phyloP scores from a whole-genome alignment of 305 asterid genomes.

The Nicotiana rustica region DNA sequence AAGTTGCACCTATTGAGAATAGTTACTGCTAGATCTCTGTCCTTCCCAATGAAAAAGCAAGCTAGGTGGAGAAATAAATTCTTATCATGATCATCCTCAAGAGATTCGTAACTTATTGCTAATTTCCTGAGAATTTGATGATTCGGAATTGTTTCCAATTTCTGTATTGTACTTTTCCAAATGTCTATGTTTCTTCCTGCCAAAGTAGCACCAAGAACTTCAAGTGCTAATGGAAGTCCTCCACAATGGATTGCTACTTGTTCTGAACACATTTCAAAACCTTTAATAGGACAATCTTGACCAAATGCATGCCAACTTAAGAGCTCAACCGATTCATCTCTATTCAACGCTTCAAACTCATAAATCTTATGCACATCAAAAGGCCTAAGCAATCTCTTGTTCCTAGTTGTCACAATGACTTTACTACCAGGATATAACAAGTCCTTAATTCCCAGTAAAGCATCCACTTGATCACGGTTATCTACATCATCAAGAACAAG shows the following conservation, averaged over 20 bases:
- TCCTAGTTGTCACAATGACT: slow-evolving; percentile 35
- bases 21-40: slow-evolving; percentile 24
- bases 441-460: slow-evolving; percentile 37
- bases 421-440: slow-evolving; percentile 39
- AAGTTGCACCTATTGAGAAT: slow-evolving; percentile 35
- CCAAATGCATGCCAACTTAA: slow-evolving; percentile 41
- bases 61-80: slow-evolving; percentile 35
- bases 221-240: slow-evolving; percentile 40
- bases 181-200: slow-evolving; percentile 29
- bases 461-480: slow-evolving; percentile 35
- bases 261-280: slow-evolving; percentile 30
- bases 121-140: slow-evolving; percentile 32
- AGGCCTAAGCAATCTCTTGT: slow-evolving; percentile 32
- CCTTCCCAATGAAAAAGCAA: slow-evolving; percentile 40
- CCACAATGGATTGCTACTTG: slow-evolving; percentile 33
- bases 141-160: slow-evolving; percentile 34
- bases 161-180: slow-evolving; percentile 36
- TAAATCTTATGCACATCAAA: slow-evolving; percentile 35
- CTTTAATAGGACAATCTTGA: slow-evolving; percentile 32
- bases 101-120: slow-evolving; percentile 37
- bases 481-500: slow-evolving; percentile 41
- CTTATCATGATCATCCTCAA: slow-evolving; percentile 38
- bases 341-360: slow-evolving; percentile 31
- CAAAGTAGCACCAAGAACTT: slow-evolving; percentile 38
- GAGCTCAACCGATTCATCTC: slow-evolving; percentile 37